Evolutionary conservation across 805 yeast species (phyloP), one percentile per base, ranked within the genome.

Genomic region (Teunomyces aglyptinius): DNA sequence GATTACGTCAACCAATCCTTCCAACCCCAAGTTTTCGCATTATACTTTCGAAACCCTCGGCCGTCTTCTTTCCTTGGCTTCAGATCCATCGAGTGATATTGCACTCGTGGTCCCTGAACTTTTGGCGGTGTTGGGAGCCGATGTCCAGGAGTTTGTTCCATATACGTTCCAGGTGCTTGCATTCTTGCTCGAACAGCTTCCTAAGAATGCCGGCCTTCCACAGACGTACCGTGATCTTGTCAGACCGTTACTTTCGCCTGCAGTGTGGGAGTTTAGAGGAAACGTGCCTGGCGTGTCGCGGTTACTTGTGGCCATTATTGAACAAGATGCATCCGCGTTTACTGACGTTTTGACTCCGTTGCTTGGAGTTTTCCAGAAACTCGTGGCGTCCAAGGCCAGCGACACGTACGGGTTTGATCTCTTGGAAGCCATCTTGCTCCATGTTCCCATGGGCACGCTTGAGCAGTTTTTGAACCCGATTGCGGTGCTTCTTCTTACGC

Each of bases 341-440:
- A 67, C 52, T 6, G 61, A 58, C 24, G 72, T 53, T 57, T 63
- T 89, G 35, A 79, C 86, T 29, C 96, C 97, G 3, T 78, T 94
- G 26, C 71, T 94, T 34, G 99, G 99, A 33, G 96, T 94, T n/a
- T 95, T 89, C 74, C 99, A 95, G 69, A 89, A 91, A 63, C 73
- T 94, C 53, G 81, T 94, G 43, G 82, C 97, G 1, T 89, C 97
- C 0, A 86, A 85, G 54, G 77, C 82, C 12, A 85, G 89, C 57
- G 98, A 94, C 57, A 68, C 68, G 32, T 77, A 81, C 57, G 98
- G 97, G 1, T 86, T 94, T 64, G 98, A 94, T 47, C 70, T 94
- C 36, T 67, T 94, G 38, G 91, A 87, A 60, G 70, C 77, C 2
- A 83, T 94, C 41, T 64, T 92, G 36, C 58, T 80, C 36, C 66